Base-by-base conservation (phyloP, 2,329 filamentous ascomycete genomes). In the Coniosporium tulheliwenetii region DNA sequence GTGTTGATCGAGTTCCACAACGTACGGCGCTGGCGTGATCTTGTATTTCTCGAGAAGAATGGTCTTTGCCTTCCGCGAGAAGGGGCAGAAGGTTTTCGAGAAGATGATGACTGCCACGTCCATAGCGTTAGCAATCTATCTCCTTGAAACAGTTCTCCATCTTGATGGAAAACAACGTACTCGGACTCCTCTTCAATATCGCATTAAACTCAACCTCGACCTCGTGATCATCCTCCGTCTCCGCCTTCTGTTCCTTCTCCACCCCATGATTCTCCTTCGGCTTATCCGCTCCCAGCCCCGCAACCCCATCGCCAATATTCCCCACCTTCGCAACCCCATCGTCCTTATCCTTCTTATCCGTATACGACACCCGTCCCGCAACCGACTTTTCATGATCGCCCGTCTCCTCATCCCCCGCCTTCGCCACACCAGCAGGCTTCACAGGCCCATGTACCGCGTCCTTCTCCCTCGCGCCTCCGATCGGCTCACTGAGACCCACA, bases 1-100 rank as follows among this genome's bases (percentile, higher is more conserved):
- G 55, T 95, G 85, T 47, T 77, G 61, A 61, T 98, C 86, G 10
- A 98, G 74, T 62, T 98, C 91, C 39, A 96, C 86, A 7, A 98
- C 81, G 54, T 79, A 82, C 0, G 91, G 91, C 9, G 75, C 64
- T 0, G 91, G 91, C 1, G 76, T 73, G 55, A 98, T 93, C 41
- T 67, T 69, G 66, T 96, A 96, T 51, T 81, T 79, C 15, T 87
- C 76, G 35, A 94, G 75, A 34, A 98, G 73, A 42, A 96, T 73
- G 36, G 70, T 69, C 63, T 98, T 98, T 37, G 91, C 91, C 50
- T 77, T 78, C 56, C 78, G 81, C 39, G 86, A 95, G 63, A 75
- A 80, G 1, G 82, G 85, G 60, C 91, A 98, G 64, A 89, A 94
- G 1, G 82, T 76, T 62, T 98, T 96, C 47, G 86, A 94, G 66